Base-by-base conservation (phyloP, 495 filamentous ascomycete species). In the Penicillium ochrochloron region DNA sequence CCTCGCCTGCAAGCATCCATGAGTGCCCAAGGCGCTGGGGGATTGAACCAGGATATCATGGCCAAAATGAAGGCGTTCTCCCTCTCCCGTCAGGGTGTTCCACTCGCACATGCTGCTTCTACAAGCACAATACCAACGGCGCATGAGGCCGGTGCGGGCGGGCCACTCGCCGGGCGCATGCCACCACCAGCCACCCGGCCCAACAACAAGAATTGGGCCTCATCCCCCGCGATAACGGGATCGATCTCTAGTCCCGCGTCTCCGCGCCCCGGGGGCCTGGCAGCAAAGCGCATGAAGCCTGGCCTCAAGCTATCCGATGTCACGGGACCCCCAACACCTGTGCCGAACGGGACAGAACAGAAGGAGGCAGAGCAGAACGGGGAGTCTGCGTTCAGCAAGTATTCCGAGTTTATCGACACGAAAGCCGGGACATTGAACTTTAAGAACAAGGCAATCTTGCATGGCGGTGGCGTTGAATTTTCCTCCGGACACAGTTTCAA, bases 401-500 rank as follows among this genome's bases (percentile, higher is more conserved):
- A 96, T 76, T 88, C 93, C 11, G 87, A 97, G 59, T 94, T 90
- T 66, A 91, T 99, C 63, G 92, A 99, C 70, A 89, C 92, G 1
- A 91, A 97, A 72, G 89, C 92, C 27, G 95, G 95, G 17, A 96
- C 90, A 29, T 78, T 99, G 61, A 94, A 89, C 21, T 99, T 99
- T 75, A 93, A 92, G 65, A 93, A 93, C 63, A 97, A 97, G 64
- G 95, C 95, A 5, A 85, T 92, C 23, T 88, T 99, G 35, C 92
- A 93, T 59, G 88, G 90, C 4, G 87, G 90, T 57, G 95, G 95
- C 25, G 91, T 99, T 57, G 87, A 98, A 67, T 99, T 99, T 70
- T 90, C 92, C 4, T 90, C 88, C 31, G 95, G 95, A 3, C 90
- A 88, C 27, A 93, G 88, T 64, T 98, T 99, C 79, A 91, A 83